Conservation (phyloP, 73 alveolate genomes). For the Paramecium tetraurelia region DNA sequence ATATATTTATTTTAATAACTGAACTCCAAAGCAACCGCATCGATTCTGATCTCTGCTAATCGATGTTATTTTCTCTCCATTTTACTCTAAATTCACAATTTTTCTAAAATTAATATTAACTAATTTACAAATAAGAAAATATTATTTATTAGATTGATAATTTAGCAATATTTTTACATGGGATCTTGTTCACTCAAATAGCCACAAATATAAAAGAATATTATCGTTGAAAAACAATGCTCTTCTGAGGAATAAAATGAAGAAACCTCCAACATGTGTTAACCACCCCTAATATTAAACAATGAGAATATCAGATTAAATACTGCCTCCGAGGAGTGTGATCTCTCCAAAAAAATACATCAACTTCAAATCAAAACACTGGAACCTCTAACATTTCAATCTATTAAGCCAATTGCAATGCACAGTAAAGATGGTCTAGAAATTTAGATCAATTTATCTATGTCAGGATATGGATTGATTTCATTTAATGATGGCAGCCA, state of each 20-base stretch:
- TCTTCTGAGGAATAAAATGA: neutral
- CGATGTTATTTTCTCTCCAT: neutral
- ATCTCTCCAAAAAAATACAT: neutral
- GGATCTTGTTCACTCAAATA: neutral
- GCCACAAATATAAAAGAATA: neutral
- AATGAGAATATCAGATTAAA: neutral
- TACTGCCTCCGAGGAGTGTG: neutral
- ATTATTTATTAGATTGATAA: neutral
- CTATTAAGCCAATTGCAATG: neutral
- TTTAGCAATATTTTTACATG: neutral
- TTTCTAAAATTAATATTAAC: neutral
- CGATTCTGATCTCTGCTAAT: no score
- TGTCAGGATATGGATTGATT: constrained; percentile 35
- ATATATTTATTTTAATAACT: neutral
- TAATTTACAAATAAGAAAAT: neutral
- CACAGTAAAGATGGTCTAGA: neutral
- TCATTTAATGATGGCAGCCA: constrained; percentile 48
- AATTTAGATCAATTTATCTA: neutral
- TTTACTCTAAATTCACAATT: neutral
- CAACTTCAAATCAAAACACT: neutral
- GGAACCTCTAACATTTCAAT: neutral
- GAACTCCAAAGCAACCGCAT: neutral
- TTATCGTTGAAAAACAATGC: neutral
- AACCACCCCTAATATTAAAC: neutral
- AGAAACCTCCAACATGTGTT: neutral